Conservation (phyloP, 2,329 filamentous ascomycete genomes). For the Aspergillaceae sp. region DNA sequence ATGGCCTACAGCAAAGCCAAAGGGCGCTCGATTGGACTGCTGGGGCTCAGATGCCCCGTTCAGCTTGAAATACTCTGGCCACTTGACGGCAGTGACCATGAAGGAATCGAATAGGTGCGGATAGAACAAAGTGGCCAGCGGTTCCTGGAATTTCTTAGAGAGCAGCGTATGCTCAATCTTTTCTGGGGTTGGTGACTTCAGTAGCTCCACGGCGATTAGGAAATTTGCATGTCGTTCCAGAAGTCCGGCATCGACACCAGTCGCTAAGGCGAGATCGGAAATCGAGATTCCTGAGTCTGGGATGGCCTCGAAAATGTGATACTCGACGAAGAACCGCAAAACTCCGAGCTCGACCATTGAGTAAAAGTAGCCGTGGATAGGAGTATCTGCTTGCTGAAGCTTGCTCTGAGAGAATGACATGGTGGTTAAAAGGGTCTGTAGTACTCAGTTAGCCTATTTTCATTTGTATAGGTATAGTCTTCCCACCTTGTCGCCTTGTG, state of each 20-base stretch:
- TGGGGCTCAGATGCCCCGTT: slow-evolving; percentile 1
- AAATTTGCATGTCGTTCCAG: neutral
- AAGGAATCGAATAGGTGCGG: slow-evolving; percentile 1
- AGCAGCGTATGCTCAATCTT: neutral
- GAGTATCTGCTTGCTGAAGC: neutral
- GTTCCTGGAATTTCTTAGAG: neutral
- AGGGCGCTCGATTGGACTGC: neutral
- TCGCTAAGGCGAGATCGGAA: neutral
- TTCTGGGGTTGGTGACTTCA: neutral
- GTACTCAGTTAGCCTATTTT: neutral
- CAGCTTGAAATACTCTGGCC: neutral
- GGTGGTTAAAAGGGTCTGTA: neutral
- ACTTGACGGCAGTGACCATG: neutral
- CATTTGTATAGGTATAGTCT: neutral
- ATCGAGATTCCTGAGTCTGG: neutral
- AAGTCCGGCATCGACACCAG: neutral
- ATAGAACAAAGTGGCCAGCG: neutral
- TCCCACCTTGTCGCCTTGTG: neutral
- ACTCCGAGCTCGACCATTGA: neutral
- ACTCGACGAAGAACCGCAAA: neutral
- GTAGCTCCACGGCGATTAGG: neutral
- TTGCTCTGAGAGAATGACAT: neutral
- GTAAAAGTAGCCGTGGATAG: neutral
- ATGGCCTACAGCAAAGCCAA: neutral
- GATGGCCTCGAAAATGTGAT: neutral